These are phyloP conservation scores for Imleria badia DNA, from an alignment of 768 basidiomycete genomes.

Conservation along the genomic window DNA sequence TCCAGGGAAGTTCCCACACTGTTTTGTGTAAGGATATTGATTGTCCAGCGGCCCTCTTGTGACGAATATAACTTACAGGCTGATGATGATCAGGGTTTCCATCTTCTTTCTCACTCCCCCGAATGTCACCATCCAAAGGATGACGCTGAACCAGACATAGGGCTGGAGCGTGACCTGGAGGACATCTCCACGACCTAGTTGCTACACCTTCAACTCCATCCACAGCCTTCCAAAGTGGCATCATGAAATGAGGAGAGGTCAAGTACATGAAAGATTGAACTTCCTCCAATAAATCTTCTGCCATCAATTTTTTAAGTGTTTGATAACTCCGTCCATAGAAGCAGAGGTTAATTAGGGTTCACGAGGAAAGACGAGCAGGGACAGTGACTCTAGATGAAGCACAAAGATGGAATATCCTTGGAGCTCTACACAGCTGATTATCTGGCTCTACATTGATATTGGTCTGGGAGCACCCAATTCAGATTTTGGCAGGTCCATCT, in stretches of 20 bases:
- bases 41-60: slow-evolving; percentile 19
- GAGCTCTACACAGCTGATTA: slow-evolving; percentile 34
- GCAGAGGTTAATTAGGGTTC: slow-evolving; percentile 61
- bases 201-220: slow-evolving; percentile 47
- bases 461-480: slow-evolving; percentile 62
- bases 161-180: slow-evolving; percentile 52
- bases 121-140: slow-evolving; percentile 34
- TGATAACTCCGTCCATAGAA: slow-evolving; percentile 53
- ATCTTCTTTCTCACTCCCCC: slow-evolving; percentile 28
- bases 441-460: slow-evolving; percentile 48
- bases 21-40: slow-evolving; percentile 38
- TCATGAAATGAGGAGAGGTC: slow-evolving; percentile 45
- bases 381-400: slow-evolving; percentile 43
- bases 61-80: background rate
- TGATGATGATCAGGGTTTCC: slow-evolving; percentile 15
- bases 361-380: slow-evolving; percentile 46
- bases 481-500: slow-evolving; percentile 47
- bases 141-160: slow-evolving; percentile 48
- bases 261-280: slow-evolving; percentile 53
- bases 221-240: slow-evolving; percentile 51
- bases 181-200: slow-evolving; percentile 43
- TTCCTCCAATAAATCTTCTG: slow-evolving; percentile 47
- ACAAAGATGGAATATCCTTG: slow-evolving; percentile 65
- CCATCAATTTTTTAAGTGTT: slow-evolving; percentile 48
- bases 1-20: slow-evolving; percentile 57